These are phyloP conservation scores for Debaryomyces fabryi DNA, from an alignment of 1,139 yeast species.

Conservation along the genomic window DNA sequence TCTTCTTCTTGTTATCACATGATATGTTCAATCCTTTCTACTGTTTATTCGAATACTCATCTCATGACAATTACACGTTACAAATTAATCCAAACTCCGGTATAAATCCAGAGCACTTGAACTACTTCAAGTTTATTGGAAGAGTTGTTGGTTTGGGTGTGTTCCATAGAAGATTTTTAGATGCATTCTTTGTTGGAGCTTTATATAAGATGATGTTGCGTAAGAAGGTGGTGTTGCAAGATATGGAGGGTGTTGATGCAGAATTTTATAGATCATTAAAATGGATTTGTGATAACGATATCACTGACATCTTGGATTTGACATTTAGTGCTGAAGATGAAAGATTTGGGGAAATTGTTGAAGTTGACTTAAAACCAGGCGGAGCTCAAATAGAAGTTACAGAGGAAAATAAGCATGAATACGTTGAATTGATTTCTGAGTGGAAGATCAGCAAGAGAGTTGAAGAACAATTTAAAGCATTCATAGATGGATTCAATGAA, in stretches of 20 bases:
- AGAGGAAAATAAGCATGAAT: slow-evolving; percentile 92
- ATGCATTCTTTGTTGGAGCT: slow-evolving; percentile 98
- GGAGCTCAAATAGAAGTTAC: slow-evolving; percentile 91
- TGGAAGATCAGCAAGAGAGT: slow-evolving; percentile 95
- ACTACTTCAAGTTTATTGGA: slow-evolving; percentile 96
- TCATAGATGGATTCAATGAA: slow-evolving; percentile 96
- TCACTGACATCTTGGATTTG: slow-evolving; percentile 76
- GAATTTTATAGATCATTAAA: slow-evolving; percentile 92
- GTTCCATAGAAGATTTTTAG: slow-evolving; percentile 96
- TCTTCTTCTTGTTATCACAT: slow-evolving; percentile 91
- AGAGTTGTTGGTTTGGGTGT: slow-evolving; percentile 98
- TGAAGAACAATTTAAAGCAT: slow-evolving; percentile 94
- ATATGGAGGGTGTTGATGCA: slow-evolving; percentile 98
- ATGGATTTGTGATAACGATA: slow-evolving; percentile 95
- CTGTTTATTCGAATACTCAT: slow-evolving; percentile 94
- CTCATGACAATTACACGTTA: slow-evolving; percentile 95
- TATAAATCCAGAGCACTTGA: slow-evolving; percentile 95
- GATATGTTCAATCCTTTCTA: slow-evolving; percentile 99
- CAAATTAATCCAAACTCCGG: slow-evolving; percentile 99
- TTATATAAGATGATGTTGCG: slow-evolving; percentile 96
- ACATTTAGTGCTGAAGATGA: slow-evolving; percentile 96
- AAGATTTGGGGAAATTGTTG: slow-evolving; percentile 90
- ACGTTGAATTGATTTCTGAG: slow-evolving; percentile 91
- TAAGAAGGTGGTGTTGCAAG: slow-evolving; percentile 92
- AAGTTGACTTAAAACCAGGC: slow-evolving; percentile 85